phyloP scores from a whole-genome alignment of 129 eudicot species.

The Calendula officinalis region DNA sequence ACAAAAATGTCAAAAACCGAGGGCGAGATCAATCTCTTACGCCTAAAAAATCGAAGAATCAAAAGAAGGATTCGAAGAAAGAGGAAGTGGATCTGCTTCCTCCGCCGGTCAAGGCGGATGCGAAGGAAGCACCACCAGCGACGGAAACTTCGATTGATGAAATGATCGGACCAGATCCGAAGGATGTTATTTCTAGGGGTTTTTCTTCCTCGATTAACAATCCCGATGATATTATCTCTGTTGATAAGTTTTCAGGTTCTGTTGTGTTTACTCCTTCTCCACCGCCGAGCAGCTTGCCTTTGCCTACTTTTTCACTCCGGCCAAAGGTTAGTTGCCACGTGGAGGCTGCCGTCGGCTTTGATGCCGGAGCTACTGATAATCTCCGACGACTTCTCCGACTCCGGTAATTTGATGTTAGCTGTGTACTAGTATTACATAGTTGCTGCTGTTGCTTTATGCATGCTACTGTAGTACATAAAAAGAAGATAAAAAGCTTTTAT shows the following conservation, averaged over 20 bases:
- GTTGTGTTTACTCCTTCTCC: constrained; percentile 56
- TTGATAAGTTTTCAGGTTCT: constrained; percentile 49
- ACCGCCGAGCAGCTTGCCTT: constrained; percentile 95
- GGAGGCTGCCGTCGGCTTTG: constrained; percentile 41
- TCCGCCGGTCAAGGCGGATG: constrained; percentile 9
- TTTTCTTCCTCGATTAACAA: constrained; percentile 13
- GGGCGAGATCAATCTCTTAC: constrained; percentile 40
- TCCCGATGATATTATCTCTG: constrained; percentile 10
- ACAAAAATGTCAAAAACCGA: constrained; percentile 38
- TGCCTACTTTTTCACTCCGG: constrained; percentile 81
- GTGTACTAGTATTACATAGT: background rate
- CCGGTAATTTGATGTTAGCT: constrained; percentile 29
- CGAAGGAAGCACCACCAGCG: constrained; percentile 7
- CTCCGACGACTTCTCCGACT: constrained; percentile 70
- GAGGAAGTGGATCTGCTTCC: constrained; percentile 19
- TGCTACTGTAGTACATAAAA: constrained; percentile 29
- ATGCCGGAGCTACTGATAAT: constrained; percentile 59
- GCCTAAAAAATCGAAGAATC: constrained; percentile 43
- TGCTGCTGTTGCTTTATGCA: constrained; percentile 22
- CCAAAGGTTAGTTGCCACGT: constrained; percentile 64
- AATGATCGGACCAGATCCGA: constrained; percentile 46
- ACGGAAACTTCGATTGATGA: background rate
- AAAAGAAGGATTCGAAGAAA: constrained; percentile 27
- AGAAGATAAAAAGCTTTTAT: constrained; percentile 17
- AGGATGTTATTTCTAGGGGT: constrained; percentile 28